Evolutionary conservation across 2,329 filamentous ascomycete species (phyloP), one percentile per base, ranked within the genome.

Genomic region (Fusarium dlaminii): DNA sequence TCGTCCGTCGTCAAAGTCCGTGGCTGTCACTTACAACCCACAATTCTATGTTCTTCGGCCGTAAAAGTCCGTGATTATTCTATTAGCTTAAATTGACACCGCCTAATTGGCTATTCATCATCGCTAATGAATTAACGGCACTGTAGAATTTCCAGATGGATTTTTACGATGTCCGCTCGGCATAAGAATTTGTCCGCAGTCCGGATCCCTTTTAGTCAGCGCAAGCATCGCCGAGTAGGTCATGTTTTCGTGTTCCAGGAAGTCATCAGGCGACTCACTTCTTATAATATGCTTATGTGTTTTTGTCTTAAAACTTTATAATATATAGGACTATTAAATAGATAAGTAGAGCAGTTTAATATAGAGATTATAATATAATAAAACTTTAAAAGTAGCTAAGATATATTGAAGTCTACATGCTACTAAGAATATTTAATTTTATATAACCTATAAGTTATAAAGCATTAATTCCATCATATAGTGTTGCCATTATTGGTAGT

Each of bases 51-150:
- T 29, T 48, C 13, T 6, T 48, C 45, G 27, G 45, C 27, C 2
- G 3, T 8, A 11, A 22, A 46, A 48, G 45, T 48, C 45, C 45
- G 45, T 29, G 20, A 15, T 48, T 1, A 3, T 1, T 29, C 13
- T 8, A 48, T 22, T 0, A 11, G 22, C 1, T 17, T 48, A 2
- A 0, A 22, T 22, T 12, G 9, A 15, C 20, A 30, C 20, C 5
- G 27, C 27, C 1, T 17, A 4, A 22, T 29, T 48, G 45, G 45
- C 9, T 22, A 6, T 5, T 48, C 0, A 0, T 11, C 2, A 11
- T 46, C 4, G 2, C 1, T 22, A 22, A 5, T 8, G 14, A 0
- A 29, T 48, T 0, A 15, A 11, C 3, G 27, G 27, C 6, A 29
- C 4, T 8, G 13, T 6, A 3, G 1, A 22, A 48, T 48, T 3